A percentile compares a stretch with the other conserved stretches of the same genome.
phyloP scores from a whole-genome alignment of 108 stramenopile species.

The Schizochytrium sp. region DNA sequence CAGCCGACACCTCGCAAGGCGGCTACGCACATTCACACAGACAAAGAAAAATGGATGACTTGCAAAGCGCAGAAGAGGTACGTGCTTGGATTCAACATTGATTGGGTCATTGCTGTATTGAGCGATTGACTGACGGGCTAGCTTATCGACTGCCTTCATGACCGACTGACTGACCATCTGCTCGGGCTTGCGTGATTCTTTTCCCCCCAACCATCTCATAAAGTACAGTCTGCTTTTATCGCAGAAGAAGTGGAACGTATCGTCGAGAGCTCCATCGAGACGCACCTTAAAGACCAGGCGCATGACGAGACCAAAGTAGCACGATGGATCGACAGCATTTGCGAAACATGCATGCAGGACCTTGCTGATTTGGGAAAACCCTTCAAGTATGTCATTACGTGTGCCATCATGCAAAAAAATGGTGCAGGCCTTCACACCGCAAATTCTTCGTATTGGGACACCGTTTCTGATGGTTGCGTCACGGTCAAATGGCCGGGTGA shows the following conservation, averaged over 20 bases:
- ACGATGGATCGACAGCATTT: constrained; percentile 22
- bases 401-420: constrained; percentile 25
- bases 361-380: constrained; percentile 21
- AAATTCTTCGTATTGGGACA: constrained; percentile 6
- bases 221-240: neutral
- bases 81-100: neutral
- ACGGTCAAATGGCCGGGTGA: constrained; percentile 16
- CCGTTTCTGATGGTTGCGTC: neutral
- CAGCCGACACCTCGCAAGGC: too few relatives aligned
- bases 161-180: too few relatives aligned
- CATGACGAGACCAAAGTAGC: constrained; percentile 24
- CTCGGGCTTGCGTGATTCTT: too few relatives aligned
- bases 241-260: constrained; percentile 22
- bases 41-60: neutral
- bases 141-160: neutral
- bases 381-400: constrained; percentile 30
- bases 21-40: too few relatives aligned
- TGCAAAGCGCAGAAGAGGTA: constrained; percentile 12
- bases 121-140: too few relatives aligned
- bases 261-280: neutral
- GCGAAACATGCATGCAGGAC: constrained; percentile 6
- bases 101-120: too few relatives aligned
- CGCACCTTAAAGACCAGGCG: neutral
- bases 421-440: constrained; percentile 24
- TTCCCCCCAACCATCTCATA: too few relatives aligned